These are phyloP conservation scores for Dovyalis caffra DNA, from an alignment of 345 rosid genomes.

Conservation along the genomic window DNA sequence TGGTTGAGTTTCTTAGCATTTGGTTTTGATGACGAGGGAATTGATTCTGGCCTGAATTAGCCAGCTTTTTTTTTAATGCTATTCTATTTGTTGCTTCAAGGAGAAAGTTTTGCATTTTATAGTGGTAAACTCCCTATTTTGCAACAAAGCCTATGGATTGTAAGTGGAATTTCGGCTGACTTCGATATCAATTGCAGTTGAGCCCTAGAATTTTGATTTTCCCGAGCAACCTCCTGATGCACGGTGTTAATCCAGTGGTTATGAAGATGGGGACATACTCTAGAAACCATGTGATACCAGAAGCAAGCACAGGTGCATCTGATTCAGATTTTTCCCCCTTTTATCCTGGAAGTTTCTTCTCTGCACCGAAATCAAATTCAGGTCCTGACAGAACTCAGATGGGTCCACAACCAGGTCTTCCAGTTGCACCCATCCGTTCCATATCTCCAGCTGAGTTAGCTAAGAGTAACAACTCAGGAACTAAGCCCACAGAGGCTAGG, in stretches of 20 bases:
- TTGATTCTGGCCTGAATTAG: neutral
- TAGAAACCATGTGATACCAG: constrained; percentile 36
- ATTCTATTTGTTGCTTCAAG: neutral
- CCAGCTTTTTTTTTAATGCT: neutral
- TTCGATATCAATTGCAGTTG: neutral
- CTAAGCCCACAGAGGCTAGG: constrained; percentile 27
- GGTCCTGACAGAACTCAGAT: constrained; percentile 28
- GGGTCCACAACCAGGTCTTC: constrained; percentile 24
- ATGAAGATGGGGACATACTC: constrained; percentile 48
- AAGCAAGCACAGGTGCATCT: too few species aligned
- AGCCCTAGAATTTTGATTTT: constrained; percentile 5
- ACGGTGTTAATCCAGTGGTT: constrained; percentile 12
- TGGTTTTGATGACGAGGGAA: neutral
- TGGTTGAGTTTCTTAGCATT: neutral
- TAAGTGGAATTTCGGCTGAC: neutral
- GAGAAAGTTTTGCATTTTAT: neutral
- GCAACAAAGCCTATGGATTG: neutral
- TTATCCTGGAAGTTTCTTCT: constrained; percentile 33
- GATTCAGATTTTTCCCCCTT: constrained; percentile 43
- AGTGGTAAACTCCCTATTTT: neutral
- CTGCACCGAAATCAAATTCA: constrained; percentile 29
- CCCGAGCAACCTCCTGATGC: neutral
- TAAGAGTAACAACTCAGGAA: constrained; percentile 13
- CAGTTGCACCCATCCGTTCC: constrained; percentile 36
- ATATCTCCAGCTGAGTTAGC: constrained; percentile 29